A percentile compares a stretch with the other conserved stretches of the same genome.
Conservation (phyloP, 2,329 filamentous ascomycete genomes). For the Torrubiella hemipterigena region DNA sequence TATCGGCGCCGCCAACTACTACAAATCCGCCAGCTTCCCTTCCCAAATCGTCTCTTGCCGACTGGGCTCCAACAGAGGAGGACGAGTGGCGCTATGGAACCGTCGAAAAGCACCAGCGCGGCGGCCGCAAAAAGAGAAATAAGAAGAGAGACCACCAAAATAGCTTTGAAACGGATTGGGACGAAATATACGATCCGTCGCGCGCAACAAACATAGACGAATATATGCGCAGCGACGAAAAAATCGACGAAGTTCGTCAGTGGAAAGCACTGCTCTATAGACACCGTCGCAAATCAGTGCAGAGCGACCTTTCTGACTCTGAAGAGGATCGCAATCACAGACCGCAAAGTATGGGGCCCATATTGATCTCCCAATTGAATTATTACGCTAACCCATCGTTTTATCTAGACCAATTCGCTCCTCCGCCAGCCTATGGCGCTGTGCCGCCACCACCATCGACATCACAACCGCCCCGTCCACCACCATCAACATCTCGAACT, state of each 20-base stretch:
- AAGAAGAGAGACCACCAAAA: conserved; percentile 54
- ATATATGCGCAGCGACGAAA: conserved; percentile 75
- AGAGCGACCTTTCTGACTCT: conserved; percentile 22
- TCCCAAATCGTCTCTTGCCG: conserved; percentile 59
- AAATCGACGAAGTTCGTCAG: conserved; percentile 64
- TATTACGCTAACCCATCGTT: conserved; percentile 10
- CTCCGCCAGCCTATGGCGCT: conserved; percentile 43
- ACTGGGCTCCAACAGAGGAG: conserved; percentile 69
- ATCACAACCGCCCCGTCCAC: conserved; percentile 32
- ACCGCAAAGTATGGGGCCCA: conserved; percentile 19
- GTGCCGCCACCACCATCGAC: conserved; percentile 43
- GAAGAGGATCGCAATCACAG: conserved; percentile 23
- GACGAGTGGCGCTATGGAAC: conserved; percentile 64
- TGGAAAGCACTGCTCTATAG: conserved; percentile 78
- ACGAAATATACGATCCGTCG: conserved; percentile 79
- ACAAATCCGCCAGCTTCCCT: conserved; percentile 18
- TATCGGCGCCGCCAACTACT: conserved; percentile 23
- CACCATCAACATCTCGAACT: conserved; percentile 31
- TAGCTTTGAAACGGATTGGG: conserved; percentile 63
- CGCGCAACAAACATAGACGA: conserved; percentile 76
- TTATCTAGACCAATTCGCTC: conserved; percentile 47
- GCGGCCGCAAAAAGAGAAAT: conserved; percentile 68
- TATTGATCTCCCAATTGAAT: background rate
- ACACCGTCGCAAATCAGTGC: conserved; percentile 41
- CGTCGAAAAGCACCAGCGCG: conserved; percentile 57